Evolutionary conservation across 345 rosid genomes (phyloP).

Genomic region (Populus tremula): DNA sequence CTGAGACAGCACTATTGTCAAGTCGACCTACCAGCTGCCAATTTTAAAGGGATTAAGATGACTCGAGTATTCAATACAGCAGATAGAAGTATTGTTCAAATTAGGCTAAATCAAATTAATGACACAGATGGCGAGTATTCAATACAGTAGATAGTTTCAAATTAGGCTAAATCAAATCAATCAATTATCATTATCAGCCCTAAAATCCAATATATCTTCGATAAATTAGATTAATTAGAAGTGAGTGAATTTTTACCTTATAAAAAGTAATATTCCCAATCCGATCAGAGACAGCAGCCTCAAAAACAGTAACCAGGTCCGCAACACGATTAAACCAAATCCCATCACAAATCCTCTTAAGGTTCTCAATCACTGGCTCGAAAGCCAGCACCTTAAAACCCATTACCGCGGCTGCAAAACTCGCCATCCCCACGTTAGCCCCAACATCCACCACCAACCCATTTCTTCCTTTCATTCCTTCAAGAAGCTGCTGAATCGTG

Average conservation of each 20-base stretch:
- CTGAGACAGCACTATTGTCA: constrained; percentile 92
- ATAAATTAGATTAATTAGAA: background rate
- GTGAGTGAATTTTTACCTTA: constrained; percentile 47
- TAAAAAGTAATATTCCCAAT: constrained; percentile 79
- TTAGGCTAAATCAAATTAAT: background rate
- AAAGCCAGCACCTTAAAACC: constrained; percentile 83
- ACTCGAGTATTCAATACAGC: background rate
- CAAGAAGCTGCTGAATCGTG: constrained; percentile 72
- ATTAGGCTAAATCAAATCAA: background rate
- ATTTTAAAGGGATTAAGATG: background rate
- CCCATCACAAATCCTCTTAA: constrained; percentile 96
- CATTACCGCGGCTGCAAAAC: constrained; percentile 91
- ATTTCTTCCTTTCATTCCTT: constrained; percentile 43
- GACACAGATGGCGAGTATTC: background rate
- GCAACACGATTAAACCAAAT: constrained; percentile 82
- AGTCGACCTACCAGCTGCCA: constrained; percentile 92
- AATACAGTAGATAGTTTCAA: background rate
- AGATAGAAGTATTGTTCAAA: background rate
- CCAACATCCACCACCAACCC: constrained; percentile 88
- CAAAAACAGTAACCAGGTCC: constrained; percentile 72
- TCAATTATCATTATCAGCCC: background rate
- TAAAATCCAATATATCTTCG: background rate
- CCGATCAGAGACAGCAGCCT: constrained; percentile 81
- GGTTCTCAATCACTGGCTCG: constrained; percentile 88
- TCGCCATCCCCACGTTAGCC: constrained; percentile 97